A percentile compares a stretch with the other conserved stretches of the same genome.
Conservation (phyloP, 495 filamentous ascomycete species). For the Hyaloscypha variabilis region DNA sequence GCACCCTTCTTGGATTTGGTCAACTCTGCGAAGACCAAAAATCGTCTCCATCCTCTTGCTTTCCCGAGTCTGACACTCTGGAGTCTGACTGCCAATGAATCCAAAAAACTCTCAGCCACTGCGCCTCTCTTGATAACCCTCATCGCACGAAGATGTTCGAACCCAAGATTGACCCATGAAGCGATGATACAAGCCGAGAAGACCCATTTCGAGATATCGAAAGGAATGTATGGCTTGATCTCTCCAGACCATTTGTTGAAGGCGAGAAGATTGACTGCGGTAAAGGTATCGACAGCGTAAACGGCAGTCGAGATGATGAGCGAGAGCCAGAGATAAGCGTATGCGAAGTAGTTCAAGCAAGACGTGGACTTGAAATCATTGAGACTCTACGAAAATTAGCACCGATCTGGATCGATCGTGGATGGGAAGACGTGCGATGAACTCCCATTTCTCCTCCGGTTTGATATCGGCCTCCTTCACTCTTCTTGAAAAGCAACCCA, state of each 20-base stretch:
- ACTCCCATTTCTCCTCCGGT: constrained; percentile 92
- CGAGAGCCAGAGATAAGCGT: constrained; percentile 80
- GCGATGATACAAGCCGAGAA: constrained; percentile 87
- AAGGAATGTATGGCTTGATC: constrained; percentile 68
- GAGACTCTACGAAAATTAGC: constrained; percentile 63
- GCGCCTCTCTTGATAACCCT: constrained; percentile 80
- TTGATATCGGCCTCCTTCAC: constrained; percentile 66
- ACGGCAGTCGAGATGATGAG: constrained; percentile 79
- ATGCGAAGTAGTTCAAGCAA: constrained; percentile 76
- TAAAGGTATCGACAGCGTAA: constrained; percentile 90
- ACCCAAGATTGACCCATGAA: constrained; percentile 75
- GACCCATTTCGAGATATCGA: constrained; percentile 81
- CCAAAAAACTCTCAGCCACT: constrained; percentile 88
- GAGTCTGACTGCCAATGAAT: constrained; percentile 78
- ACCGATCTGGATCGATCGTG: background rate
- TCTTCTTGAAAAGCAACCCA: constrained; percentile 77
- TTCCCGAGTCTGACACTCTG: constrained; percentile 74
- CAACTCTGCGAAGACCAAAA: constrained; percentile 89
- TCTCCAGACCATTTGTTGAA: constrained; percentile 64
- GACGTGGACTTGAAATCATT: constrained; percentile 84
- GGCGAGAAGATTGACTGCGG: constrained; percentile 83
- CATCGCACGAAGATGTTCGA: constrained; percentile 76
- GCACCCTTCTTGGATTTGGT: constrained; percentile 89
- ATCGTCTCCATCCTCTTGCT: constrained; percentile 76
- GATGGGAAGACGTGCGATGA: constrained; percentile 66